Percentiles rank a stretch among this genome's conserved stretches.
phyloP scores from a whole-genome alignment of 192 early-diverging fungal species.

The Irineochytrium annulatum region DNA sequence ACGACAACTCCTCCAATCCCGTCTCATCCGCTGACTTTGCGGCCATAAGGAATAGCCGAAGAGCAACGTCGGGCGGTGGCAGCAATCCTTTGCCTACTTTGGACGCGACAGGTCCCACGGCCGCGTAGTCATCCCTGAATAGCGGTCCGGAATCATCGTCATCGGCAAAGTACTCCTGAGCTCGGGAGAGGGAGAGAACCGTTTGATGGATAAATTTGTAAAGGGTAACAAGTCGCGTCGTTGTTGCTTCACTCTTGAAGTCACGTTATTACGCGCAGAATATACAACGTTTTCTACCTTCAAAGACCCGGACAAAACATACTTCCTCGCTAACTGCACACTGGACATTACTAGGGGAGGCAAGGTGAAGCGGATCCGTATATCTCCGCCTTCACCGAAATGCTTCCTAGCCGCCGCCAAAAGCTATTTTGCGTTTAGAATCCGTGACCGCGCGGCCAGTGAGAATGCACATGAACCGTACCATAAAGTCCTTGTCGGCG shows the following conservation, averaged over 20 bases:
- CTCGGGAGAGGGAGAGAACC: conserved; percentile 62
- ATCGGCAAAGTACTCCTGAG: conserved; percentile 41
- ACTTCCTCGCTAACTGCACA: conserved; percentile 58
- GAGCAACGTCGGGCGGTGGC: conserved; percentile 50
- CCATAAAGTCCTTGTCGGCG: conserved; percentile 73
- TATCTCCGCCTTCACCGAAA: conserved; percentile 82
- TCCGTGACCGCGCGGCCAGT: background rate
- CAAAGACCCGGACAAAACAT: conserved; percentile 14
- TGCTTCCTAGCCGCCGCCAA: conserved; percentile 79
- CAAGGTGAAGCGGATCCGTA: conserved; percentile 88
- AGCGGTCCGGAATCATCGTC: conserved; percentile 34
- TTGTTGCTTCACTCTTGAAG: conserved; percentile 5
- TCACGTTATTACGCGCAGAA: conserved; percentile 1
- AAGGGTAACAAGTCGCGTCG: conserved; percentile 63
- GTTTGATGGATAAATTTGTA: conserved; percentile 89
- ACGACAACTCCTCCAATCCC: conserved; percentile 88
- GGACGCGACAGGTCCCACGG: conserved; percentile 3
- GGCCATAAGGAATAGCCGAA: conserved; percentile 82
- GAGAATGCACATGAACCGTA: conserved; percentile 20
- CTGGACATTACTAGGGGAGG: conserved; percentile 75
- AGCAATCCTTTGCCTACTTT: conserved; percentile 36
- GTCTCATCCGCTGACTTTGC: conserved; percentile 83
- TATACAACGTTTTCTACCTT: background rate
- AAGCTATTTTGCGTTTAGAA: conserved; percentile 47
- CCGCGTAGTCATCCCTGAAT: conserved; percentile 32